phyloP scores from a whole-genome alignment of 441 rosid species.

The Gossypium trilobum region DNA sequence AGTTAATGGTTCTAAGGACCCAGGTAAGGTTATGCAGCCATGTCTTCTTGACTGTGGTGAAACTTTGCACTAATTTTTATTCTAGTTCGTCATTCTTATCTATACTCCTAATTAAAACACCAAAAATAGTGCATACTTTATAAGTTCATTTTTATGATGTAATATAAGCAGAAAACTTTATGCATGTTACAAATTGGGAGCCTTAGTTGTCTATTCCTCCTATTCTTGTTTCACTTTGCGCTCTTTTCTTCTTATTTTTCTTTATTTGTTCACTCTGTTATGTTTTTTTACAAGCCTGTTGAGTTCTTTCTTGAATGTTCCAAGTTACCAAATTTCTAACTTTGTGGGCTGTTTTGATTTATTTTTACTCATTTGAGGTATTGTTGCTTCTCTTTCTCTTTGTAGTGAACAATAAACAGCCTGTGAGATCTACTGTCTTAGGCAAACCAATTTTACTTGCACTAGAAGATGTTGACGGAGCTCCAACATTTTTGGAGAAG shows the following conservation, averaged over 20 bases:
- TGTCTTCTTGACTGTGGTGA: not conserved
- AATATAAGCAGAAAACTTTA: not conserved
- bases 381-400: conserved; percentile 17
- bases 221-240: not conserved
- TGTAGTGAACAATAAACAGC: conserved; percentile 54
- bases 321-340: not conserved
- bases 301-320: not conserved
- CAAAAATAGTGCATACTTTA: not conserved
- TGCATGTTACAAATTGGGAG: not conserved
- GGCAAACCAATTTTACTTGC: conserved; percentile 91
- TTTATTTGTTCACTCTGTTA: conserved; percentile 3
- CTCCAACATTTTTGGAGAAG: conserved; percentile 82
- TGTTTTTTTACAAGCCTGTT: not conserved
- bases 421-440: conserved; percentile 47
- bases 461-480: conserved; percentile 89
- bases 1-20: conserved; percentile 44
- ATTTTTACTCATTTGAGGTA: not conserved
- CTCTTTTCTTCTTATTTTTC: not conserved
- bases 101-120: not conserved
- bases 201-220: not conserved
- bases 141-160: not conserved
- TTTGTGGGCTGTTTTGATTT: not conserved
- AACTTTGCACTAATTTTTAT: not conserved
- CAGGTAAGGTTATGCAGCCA: conserved; percentile 32
- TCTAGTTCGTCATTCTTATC: not conserved